Percentiles rank a stretch among this genome's conserved stretches.
Evolutionary conservation across 1,284 basidiomycete genomes (phyloP).

Genomic region (Microbotryum saponariae): DNA sequence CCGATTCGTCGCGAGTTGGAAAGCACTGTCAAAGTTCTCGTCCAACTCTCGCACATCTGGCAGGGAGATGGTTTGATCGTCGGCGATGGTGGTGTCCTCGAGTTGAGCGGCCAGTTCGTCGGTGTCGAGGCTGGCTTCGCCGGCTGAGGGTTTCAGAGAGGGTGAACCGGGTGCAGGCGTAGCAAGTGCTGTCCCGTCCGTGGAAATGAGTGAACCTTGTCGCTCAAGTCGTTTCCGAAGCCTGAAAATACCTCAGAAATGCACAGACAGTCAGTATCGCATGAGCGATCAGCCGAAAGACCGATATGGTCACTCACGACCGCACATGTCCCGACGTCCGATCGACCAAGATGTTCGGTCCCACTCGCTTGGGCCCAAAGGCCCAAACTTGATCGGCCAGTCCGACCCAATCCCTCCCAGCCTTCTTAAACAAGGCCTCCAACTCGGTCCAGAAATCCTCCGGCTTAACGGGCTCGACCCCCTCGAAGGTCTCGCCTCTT

Average conservation of each 20-base stretch:
- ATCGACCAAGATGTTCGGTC: slow-evolving; percentile 81
- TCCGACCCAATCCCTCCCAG: slow-evolving; percentile 72
- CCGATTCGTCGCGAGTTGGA: slow-evolving; percentile 87
- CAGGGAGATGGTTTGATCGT: slow-evolving; percentile 7
- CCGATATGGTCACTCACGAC: slow-evolving; percentile 34
- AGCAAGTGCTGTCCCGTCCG: slow-evolving; percentile 11
- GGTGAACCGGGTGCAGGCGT: slow-evolving; percentile 14
- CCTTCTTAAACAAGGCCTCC: slow-evolving; percentile 56
- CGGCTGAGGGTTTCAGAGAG: slow-evolving; percentile 12
- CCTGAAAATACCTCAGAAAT: slow-evolving; percentile 1
- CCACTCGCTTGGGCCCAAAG: slow-evolving; percentile 81
- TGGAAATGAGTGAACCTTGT: slow-evolving; percentile 22
- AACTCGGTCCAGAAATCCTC: slow-evolving; percentile 77
- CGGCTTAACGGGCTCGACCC: slow-evolving; percentile 50
- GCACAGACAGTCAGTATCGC: neutral
- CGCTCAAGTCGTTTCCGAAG: slow-evolving; percentile 30
- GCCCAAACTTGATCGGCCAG: slow-evolving; percentile 72
- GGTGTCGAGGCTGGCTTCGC: slow-evolving; percentile 9
- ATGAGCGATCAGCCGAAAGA: neutral
- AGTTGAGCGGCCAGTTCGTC: slow-evolving; percentile 18
- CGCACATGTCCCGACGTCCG: slow-evolving; percentile 38
- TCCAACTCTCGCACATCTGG: slow-evolving; percentile 57
- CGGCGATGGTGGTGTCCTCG: slow-evolving; percentile 14
- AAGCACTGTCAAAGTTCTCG: slow-evolving; percentile 79
- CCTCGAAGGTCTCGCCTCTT: slow-evolving; percentile 44